A percentile compares a stretch with the other conserved stretches of the same genome.
phyloP scores from a whole-genome alignment of 2,329 filamentous ascomycete genomes.

The Ramularia collo-cygni region DNA sequence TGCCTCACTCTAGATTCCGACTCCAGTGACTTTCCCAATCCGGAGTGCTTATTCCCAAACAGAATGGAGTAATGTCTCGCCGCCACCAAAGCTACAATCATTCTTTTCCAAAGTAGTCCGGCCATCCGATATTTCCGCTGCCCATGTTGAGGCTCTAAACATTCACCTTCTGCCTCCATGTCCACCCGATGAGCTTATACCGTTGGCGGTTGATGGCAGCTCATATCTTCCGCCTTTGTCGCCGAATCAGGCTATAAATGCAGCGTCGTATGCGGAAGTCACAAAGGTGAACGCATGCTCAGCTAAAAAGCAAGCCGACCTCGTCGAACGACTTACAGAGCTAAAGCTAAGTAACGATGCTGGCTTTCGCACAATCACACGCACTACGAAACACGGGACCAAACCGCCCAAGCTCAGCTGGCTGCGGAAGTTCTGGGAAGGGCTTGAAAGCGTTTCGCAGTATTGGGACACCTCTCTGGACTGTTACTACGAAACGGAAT shows the following conservation, averaged over 20 bases:
- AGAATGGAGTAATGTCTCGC: conserved; percentile 14
- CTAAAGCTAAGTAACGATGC: conserved; percentile 50
- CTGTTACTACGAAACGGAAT: conserved; percentile 41
- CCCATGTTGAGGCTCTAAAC: conserved; percentile 38
- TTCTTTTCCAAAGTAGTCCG: conserved; percentile 39
- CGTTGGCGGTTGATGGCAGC: conserved; percentile 27
- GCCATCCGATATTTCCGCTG: conserved; percentile 35
- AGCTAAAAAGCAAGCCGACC: conserved; percentile 43
- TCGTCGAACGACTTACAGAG: conserved; percentile 44
- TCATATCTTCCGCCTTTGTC: conserved; percentile 33
- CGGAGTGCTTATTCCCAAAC: conserved; percentile 2
- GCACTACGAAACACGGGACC: conserved; percentile 41
- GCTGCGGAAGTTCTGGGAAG: conserved; percentile 54
- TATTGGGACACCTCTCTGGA: conserved; percentile 58
- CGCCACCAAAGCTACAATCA: conserved; percentile 35
- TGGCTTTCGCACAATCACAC: conserved; percentile 50
- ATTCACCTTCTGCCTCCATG: conserved; percentile 33
- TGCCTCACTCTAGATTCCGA: no score
- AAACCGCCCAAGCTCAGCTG: conserved; percentile 47
- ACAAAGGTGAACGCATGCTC: conserved; percentile 41
- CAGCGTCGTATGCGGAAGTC: conserved; percentile 14
- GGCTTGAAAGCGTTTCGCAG: conserved; percentile 52
- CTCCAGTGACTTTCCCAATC: conserved; percentile 22
- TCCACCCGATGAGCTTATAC: conserved; percentile 36
- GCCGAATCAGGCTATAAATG: conserved; percentile 25